Base-by-base conservation (phyloP, 2,329 filamentous ascomycete species). In the Trichoderma pleuroti region DNA sequence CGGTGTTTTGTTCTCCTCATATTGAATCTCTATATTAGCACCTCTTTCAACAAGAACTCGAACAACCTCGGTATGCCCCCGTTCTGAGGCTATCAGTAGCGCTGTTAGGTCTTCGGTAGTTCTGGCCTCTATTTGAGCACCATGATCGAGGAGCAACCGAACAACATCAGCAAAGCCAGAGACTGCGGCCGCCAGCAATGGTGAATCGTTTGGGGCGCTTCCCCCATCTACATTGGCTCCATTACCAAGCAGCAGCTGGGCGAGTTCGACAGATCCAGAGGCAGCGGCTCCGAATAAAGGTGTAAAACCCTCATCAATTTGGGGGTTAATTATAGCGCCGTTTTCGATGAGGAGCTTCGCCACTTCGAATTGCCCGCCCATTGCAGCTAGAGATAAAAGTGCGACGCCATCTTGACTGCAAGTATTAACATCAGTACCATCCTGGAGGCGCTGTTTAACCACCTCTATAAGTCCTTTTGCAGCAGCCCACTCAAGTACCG, bases 381-480 rank as follows among this genome's bases (percentile, higher is more conserved):
- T 0, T 49, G 42, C 6, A 49, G 42, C 42, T 21, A n/a, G n/a
- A 0, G 0, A 49, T 11, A 12, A 49, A 12, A n/a, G 42, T 21
- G 42, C 24, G n/a, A 0, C 11, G 14, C 60, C 61, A 4, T 46
- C 10, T 9, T 46, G 7, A 21, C 54, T 12, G 0, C 16, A 2
- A 5, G 12, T 36, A 2, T 42, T 18, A 5, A 42, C 10, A 30
- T 71, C 24, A 16, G 67, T 56, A 5, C 65, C 60, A 6, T 59
- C 6, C 12, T 60, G 46, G 6, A 72, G 54, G 24, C 73, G 69
- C 9, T 72, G 30, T 26, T 61, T 64, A 9, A 66, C 70, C 8
- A 72, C 57, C 11, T 71, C 61, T 2, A 36, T 11, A 21, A 70
- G 14, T 16, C 69, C 72, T 2, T 69, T 63, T 26, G n/a, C n/a